Evolutionary conservation across 352 stramenopile species (phyloP), one percentile per base, ranked within the genome.

Genomic region (Pythium dissotocum): DNA sequence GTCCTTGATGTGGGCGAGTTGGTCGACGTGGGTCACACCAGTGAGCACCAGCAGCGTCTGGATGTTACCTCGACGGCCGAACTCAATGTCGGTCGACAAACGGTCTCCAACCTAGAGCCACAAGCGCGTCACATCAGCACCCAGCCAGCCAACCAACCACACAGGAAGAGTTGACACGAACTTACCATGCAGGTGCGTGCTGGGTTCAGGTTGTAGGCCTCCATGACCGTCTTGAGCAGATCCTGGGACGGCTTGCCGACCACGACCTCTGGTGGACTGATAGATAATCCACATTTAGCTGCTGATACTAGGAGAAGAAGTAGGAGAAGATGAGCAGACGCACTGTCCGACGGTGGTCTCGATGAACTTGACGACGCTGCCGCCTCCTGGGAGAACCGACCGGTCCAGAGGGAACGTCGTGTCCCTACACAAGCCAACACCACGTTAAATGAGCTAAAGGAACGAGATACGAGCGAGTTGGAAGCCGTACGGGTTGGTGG

Each of bases 211-310:
- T 80, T 82, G 77, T 91, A 90, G 26, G 80, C 87, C n/a, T 73
- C 30, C 35, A 95, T 60, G 58, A 95, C 89, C 28, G 83, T 95
- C 70, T 90, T 78, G 51, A 95, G 76, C 53, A 95, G 54, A 46
- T 92, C 85, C 69, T 95, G 85, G 33, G 86, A 94, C 52, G 87
- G 87, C 73, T 95, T 95, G 60, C 87, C 87, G 40, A 91, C 81
- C 35, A 93, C 71, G 3, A 83, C 87, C 48, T 93, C 85, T 21
- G 87, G 87, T 1, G 79, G 70, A 49, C 83, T 94, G 40, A 35
- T 61, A 12, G 6, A 33, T 12, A 35, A 7, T 16, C 10, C 42
- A 51, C 21, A 51, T 0, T 51, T 24, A 16, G 18, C 10, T 13
- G 21, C 21, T 24, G 21, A 24, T 24, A 24, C 21, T 24, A 24